phyloP scores from a whole-genome alignment of 495 filamentous ascomycete genomes.

The Aspergillus indologenus region DNA sequence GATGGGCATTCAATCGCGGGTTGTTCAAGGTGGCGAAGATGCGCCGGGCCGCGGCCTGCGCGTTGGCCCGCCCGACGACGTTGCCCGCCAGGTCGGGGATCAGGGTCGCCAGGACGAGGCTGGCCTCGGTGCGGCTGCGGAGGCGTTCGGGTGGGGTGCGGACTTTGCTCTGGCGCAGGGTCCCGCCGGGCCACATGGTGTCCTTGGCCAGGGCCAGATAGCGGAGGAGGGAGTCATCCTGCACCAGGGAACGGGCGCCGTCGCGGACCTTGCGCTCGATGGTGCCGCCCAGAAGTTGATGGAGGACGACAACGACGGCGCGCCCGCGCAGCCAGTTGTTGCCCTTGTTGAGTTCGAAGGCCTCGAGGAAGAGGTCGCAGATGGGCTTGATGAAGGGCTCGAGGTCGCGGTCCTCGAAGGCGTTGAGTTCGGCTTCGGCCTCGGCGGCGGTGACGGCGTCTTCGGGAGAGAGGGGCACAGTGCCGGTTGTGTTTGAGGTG shows the following conservation, averaged over 20 bases:
- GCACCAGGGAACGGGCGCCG: conserved; percentile 60
- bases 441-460: conserved; percentile 73
- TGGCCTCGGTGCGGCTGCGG: conserved; percentile 68
- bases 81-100: conserved; percentile 79
- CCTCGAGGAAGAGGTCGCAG: conserved; percentile 94
- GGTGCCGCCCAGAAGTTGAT: conserved; percentile 72
- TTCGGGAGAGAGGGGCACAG: conserved; percentile 43
- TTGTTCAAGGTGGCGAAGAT: conserved; percentile 85
- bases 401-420: conserved; percentile 83
- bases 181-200: conserved; percentile 76
- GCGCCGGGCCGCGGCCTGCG: conserved; percentile 74
- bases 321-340: conserved; percentile 93
- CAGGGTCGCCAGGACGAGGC: conserved; percentile 74
- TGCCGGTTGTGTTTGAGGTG: conserved; percentile 41
- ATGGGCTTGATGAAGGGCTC: conserved; percentile 98
- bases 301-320: conserved; percentile 81
- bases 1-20: conserved; percentile 61
- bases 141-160: conserved; percentile 64
- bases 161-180: conserved; percentile 48
- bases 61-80: conserved; percentile 81
- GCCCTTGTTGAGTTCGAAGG: conserved; percentile 89
- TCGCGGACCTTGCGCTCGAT: conserved; percentile 95
- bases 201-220: conserved; percentile 70
- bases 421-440: conserved; percentile 90
- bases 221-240: conserved; percentile 73